Conservation (phyloP, 768 basidiomycete species). For the Chalciporus pseudorubinellus region DNA sequence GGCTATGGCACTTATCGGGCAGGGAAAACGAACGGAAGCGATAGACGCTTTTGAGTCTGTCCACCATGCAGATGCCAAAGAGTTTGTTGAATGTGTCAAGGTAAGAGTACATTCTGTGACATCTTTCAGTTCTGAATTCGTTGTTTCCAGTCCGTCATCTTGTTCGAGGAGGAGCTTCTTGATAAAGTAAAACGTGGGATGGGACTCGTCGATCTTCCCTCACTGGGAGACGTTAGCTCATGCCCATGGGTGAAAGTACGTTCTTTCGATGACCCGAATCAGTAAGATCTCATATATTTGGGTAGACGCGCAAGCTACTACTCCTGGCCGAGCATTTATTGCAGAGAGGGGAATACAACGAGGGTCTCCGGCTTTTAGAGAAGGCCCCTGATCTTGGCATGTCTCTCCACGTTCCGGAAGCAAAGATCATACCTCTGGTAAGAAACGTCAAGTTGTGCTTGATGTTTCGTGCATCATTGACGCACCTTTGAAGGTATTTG, state of each 20-base stretch:
- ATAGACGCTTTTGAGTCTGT: background rate
- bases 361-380: conserved; percentile 1
- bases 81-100: conserved; percentile 2
- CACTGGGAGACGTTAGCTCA: too few species aligned
- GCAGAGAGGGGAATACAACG: background rate
- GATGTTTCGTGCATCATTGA: background rate
- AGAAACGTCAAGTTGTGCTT: background rate
- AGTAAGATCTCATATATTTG: too few species aligned
- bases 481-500: conserved; percentile 7
- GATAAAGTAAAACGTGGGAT: background rate
- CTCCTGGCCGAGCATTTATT: background rate
- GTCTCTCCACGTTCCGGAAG: background rate
- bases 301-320: conserved; percentile 4
- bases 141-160: background rate
- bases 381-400: background rate
- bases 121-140: background rate
- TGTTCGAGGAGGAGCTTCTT: conserved; percentile 1
- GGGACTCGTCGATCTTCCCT: too few species aligned
- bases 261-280: too few species aligned
- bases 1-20: background rate
- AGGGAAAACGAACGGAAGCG: background rate
- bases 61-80: background rate
- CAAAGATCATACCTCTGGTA: conserved; percentile 2
- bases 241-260: too few species aligned
- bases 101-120: background rate